phyloP scores from a whole-genome alignment of 441 rosid species.

The Viola pubescens region DNA sequence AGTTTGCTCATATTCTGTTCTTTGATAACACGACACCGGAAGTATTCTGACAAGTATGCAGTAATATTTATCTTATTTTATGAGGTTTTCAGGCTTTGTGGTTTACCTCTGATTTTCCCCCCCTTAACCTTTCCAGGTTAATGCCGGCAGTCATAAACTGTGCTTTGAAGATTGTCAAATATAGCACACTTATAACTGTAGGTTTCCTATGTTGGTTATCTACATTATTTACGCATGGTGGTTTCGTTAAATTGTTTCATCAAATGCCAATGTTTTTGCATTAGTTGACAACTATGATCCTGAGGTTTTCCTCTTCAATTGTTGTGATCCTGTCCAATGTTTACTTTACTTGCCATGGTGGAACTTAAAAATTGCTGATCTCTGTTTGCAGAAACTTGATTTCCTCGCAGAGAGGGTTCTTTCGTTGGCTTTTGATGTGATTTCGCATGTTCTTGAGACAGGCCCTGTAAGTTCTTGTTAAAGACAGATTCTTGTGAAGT shows the following conservation, averaged over 20 bases:
- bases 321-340: neutral
- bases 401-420: conserved; percentile 53
- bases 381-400: conserved; percentile 57
- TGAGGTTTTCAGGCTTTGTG: conserved; percentile 6
- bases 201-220: conserved; percentile 13
- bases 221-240: neutral
- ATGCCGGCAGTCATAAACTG: conserved; percentile 58
- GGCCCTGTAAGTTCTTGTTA: conserved; percentile 59
- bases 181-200: conserved; percentile 53
- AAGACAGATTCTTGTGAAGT: too few species aligned
- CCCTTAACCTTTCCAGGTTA: conserved; percentile 35
- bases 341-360: conserved; percentile 14
- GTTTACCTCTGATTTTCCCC: conserved; percentile 12
- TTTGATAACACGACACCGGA: conserved; percentile 72
- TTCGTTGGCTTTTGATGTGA: conserved; percentile 70
- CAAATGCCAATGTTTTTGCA: neutral
- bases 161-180: conserved; percentile 48
- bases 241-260: neutral
- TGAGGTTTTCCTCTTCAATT: neutral
- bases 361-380: conserved; percentile 15
- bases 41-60: conserved; percentile 66
- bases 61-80: conserved; percentile 5
- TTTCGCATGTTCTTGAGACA: conserved; percentile 70
- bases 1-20: conserved; percentile 63
- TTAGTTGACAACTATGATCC: neutral